Evolutionary conservation across 768 basidiomycete genomes (phyloP), one percentile per base, ranked within the genome.

Genomic region (Pisolithus marmoratus): DNA sequence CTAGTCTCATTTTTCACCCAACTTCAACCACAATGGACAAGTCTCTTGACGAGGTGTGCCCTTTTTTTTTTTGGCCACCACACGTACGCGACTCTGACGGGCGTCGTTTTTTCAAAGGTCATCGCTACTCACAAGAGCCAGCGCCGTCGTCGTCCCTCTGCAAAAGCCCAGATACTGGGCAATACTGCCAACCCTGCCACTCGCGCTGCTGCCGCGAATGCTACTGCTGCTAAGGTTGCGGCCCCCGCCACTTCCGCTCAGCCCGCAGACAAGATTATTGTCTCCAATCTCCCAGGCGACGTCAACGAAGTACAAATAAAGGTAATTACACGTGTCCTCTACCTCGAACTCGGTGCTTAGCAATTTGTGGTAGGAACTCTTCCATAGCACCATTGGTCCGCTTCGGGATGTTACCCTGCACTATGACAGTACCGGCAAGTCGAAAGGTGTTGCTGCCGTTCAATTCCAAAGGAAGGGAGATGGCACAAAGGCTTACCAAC

Each of bases 301-400:
- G 95, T 99, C 49, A 95, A 92, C 59, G 94, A 98, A 67, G 72
- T 77, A 17, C 92, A 96, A 71, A 83, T 99, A 70, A 90, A 88
- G 82, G 96, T 97, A 55, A 81, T 74, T 2, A 31, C 17, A 22
- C 34, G 11, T 47, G 48, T 24, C 34, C 27, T 27, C 37, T 46
- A 50, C 15, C 52, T 41, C n/a, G 8, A 27, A 26, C 24, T 26
- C 20, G 40, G 40, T 12, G 27, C 43, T 27, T 45, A 23, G 6
- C 15, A 54, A 50, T 12, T 48, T 54, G 44, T 22, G 38, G 12
- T 59, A 99, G 96, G 96, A 99, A 66, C 80, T 99, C 36, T 97
- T 99, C 74, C 75, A 79, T 51, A 80, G 83, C 2, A 98, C 95
- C 19, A 86, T 98, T 58, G 96, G 96, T 11, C 85, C 88, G 9